Conservation (phyloP, 2,329 filamentous ascomycete genomes). For the Drechslera avenae region DNA sequence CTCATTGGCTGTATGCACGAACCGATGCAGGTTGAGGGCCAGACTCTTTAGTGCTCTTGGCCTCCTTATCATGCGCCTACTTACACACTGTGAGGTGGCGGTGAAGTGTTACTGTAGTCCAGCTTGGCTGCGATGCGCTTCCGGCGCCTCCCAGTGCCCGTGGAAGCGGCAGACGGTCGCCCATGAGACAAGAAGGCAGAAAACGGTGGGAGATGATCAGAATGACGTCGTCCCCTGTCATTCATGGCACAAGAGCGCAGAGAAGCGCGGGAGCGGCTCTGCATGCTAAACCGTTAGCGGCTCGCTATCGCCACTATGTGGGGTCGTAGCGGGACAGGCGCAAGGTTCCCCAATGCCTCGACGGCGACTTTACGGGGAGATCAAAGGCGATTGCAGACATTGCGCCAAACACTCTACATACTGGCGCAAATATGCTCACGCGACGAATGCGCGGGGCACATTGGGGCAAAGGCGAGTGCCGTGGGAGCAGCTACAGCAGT, state of each 20-base stretch:
- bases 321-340: conserved; percentile 8
- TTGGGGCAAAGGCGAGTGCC: no score
- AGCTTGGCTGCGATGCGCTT: not conserved
- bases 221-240: conserved; percentile 7
- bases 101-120: not conserved
- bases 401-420: not conserved
- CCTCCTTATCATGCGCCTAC: conserved; percentile 4
- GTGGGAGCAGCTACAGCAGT: no score
- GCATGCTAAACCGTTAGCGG: conserved; percentile 3
- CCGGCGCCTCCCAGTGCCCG: not conserved
- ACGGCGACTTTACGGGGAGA: conserved; percentile 4
- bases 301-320: conserved; percentile 10
- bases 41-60: conserved; percentile 4
- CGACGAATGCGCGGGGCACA: no score
- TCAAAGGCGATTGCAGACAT: conserved; percentile 1
- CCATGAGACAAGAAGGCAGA: not conserved
- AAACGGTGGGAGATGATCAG: not conserved
- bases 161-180: not conserved
- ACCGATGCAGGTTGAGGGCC: conserved; percentile 3
- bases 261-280: not conserved
- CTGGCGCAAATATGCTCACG: not conserved
- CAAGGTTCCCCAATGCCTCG: conserved; percentile 18
- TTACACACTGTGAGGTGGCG: conserved; percentile 3
- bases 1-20: not conserved
- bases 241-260: conserved; percentile 1